Conservation (phyloP, 768 basidiomycete species). For the Phlebiopsis flavidoalba region DNA sequence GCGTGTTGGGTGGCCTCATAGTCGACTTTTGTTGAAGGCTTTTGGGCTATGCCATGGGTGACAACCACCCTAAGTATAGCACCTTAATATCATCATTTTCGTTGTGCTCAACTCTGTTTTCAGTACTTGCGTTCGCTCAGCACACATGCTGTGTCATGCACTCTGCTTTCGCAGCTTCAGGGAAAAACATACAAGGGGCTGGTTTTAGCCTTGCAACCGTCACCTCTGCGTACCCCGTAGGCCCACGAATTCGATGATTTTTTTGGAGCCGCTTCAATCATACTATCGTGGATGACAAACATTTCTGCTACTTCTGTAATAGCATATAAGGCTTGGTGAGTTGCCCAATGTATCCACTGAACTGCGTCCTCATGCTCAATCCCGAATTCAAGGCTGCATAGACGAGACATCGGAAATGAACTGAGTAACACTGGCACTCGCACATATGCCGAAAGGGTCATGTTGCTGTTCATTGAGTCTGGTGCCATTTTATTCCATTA, state of each 20-base stretch:
- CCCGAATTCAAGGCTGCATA: neutral
- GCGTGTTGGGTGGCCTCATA: neutral
- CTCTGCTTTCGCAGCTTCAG: neutral
- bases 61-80: neutral
- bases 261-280: neutral
- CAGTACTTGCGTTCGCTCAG: neutral
- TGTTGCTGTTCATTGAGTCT: neutral
- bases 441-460: neutral
- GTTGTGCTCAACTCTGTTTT: neutral
- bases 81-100: neutral
- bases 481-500: neutral
- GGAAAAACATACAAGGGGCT: too few species aligned
- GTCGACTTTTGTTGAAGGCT: neutral
- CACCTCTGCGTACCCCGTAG: too few species aligned
- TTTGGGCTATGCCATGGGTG: neutral
- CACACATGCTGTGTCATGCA: neutral
- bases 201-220: too few species aligned
- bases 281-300: neutral
- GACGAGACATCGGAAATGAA: neutral
- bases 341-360: neutral
- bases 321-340: neutral
- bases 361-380: neutral
- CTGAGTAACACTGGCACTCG: neutral
- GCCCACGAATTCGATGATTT: neutral
- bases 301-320: neutral